Base-by-base conservation (phyloP, 768 basidiomycete genomes). In the Macrolepiota fuliginosa region DNA sequence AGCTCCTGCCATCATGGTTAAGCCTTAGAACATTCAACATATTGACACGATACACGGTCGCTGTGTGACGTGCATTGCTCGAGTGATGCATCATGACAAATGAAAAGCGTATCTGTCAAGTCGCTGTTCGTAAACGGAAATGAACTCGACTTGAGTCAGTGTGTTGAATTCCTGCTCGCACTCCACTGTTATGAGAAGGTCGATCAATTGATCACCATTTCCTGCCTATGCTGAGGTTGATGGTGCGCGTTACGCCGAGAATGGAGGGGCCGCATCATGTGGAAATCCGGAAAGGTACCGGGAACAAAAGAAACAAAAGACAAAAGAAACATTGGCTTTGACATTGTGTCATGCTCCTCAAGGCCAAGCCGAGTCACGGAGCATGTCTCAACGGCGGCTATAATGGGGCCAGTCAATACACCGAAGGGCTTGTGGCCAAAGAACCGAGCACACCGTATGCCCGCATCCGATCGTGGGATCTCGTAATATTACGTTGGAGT, bases 21-120 rank as follows among this genome's bases (percentile, higher is more conserved):
- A 54, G 2, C 11, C 22, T 19, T 54, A 35, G 17, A 51, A 58
- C 56, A 24, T 47, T 51, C 57, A 39, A 32, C 29, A 32, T 32
- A 32, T 32, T 32, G 15, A 6, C 50, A 36, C 50, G 47, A 58
- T 35, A 58, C 24, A 27, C 57, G 19, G 7, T 27, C 46, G 29
- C 32, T 27, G 35, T 58, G 29, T 39, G 57, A 39, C 39, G 37
- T 9, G 35, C 35, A 56, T 27, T 12, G 17, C 17, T 45, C 11
- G 17, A 42, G 25, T 32, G 42, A 27, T 56, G 46, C 47, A 49
- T 58, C 46, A 50, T 25, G 22, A 45, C 42, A 54, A 54, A 54
- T 54, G 53, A 54, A 54, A 54, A 54, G 37, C 17, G 37, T 54
- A 50, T 35, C 57, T 58, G 57, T 58, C 57, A 58, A 58, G 37